phyloP scores from a whole-genome alignment of 2,329 filamentous ascomycete species.

The Pseudogymnoascus sp. region DNA sequence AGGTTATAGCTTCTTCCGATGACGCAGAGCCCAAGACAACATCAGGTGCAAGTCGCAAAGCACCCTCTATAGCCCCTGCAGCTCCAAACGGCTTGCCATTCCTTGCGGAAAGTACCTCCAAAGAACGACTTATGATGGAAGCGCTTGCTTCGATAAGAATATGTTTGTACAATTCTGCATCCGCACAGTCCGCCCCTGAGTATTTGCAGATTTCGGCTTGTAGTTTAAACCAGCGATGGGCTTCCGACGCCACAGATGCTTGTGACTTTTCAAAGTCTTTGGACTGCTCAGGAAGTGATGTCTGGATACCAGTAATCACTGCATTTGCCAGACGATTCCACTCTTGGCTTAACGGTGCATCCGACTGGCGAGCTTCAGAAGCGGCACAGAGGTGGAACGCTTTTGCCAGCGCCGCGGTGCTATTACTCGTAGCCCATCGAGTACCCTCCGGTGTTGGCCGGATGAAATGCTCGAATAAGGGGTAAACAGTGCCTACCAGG shows the following conservation, averaged over 20 bases:
- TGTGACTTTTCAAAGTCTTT: constrained; percentile 69
- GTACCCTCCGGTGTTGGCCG: constrained; percentile 15
- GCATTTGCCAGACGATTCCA: constrained; percentile 56
- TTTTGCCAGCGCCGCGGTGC: constrained; percentile 26
- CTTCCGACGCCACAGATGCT: constrained; percentile 55
- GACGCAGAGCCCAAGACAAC: constrained; percentile 33
- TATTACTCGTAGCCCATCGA: constrained; percentile 17
- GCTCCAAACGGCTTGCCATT: constrained; percentile 62
- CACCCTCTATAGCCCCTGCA: constrained; percentile 46
- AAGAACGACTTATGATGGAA: constrained; percentile 28
- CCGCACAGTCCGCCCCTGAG: constrained; percentile 31
- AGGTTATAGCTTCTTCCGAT: constrained; percentile 38
- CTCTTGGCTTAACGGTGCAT: constrained; percentile 36
- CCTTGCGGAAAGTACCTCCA: constrained; percentile 41
- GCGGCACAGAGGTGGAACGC: constrained; percentile 39
- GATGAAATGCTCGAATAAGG: constrained; percentile 47
- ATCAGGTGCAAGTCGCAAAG: constrained; percentile 36
- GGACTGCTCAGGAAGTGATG: constrained; percentile 73
- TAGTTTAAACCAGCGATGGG: constrained; percentile 55
- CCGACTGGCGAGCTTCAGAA: constrained; percentile 37
- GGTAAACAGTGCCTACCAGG: constrained; percentile 42
- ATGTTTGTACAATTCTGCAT: constrained; percentile 2
- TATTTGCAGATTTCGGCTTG: constrained; percentile 28
- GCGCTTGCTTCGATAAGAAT: constrained; percentile 14
- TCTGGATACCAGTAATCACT: constrained; percentile 59